Evolutionary conservation across 108 stramenopile genomes (phyloP), one percentile per base, ranked within the genome.

Genomic region (Nitzschia inconspicua): DNA sequence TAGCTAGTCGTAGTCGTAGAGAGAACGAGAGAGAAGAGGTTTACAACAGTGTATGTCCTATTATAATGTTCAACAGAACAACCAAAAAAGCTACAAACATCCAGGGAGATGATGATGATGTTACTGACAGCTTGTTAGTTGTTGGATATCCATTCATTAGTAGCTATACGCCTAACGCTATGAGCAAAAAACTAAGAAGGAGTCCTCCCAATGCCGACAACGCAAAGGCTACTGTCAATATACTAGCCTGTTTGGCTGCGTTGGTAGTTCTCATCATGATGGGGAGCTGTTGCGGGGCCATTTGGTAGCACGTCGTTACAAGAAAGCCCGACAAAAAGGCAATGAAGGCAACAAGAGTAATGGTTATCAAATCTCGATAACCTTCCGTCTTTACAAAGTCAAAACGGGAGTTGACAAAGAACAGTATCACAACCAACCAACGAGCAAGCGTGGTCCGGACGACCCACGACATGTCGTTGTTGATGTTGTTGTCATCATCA

Each of bases 291-390:
- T 43, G 24, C 19, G 77, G 77, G 29, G 77, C 77, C 20, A 73
- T 32, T 53, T 78, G 77, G 36, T 68, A 78, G 46, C 43, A 56
- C 0, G 37, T 36, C 11, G 77, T 78, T 7, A 70, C 77, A 8
- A 73, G 44, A 51, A 68, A 78, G 18, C 77, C 77, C 10, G 77
- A 78, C 8, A 40, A 51, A 60, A 78, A 78, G 7, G 77, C 59
- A 37, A 78, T 66, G 6, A 20, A 40, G 0, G 52, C 60, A 0
- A 78, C 72, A 25, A 65, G 22, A 7, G 57, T 13, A n/a, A 78
- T 70, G 10, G 63, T 19, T 27, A 57, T 14, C 4, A 3, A 25
- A 64, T 78, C 77, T 23, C 34, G 24, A 27, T 57, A 10, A 42
- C 24, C 24, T 27, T 63, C 57, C 4, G 36, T 36, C 3, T 30